phyloP scores from a whole-genome alignment of 805 yeast genomes.

The Yamadazyma kitorensis region DNA sequence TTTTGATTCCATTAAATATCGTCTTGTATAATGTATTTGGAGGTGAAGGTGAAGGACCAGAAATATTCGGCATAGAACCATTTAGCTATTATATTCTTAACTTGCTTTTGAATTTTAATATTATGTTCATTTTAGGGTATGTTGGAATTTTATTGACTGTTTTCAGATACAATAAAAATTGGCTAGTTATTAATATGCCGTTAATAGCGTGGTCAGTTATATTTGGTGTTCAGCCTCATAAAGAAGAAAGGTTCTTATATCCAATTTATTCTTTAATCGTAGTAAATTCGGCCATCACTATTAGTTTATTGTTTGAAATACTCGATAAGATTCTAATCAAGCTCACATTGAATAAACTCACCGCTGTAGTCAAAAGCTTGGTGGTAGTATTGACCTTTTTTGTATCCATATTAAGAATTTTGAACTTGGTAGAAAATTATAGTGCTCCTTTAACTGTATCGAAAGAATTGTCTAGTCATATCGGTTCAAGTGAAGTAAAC shows the following conservation, averaged over 20 bases:
- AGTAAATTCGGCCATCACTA: constrained; percentile 50
- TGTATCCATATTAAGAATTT: constrained; percentile 46
- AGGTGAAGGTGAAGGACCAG: constrained; percentile 73
- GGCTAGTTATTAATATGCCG: constrained; percentile 38
- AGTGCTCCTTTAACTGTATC: constrained; percentile 57
- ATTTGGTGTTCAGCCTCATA: constrained; percentile 79
- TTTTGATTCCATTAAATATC: constrained; percentile 78
- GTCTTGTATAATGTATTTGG: constrained; percentile 78
- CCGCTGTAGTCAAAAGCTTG: background rate
- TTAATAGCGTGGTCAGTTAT: constrained; percentile 63
- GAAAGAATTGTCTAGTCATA: constrained; percentile 1
- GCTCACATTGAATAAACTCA: background rate
- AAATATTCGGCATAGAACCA: constrained; percentile 87
- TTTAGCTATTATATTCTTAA: constrained; percentile 67
- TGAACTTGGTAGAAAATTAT: constrained; percentile 64
- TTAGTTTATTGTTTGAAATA: background rate
- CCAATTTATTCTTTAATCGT: constrained; percentile 75
- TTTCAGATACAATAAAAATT: constrained; percentile 12
- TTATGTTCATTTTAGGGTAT: constrained; percentile 42
- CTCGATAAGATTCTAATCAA: background rate
- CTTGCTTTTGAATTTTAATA: constrained; percentile 71
- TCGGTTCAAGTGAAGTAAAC: background rate
- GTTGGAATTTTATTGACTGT: constrained; percentile 29
- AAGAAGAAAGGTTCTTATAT: constrained; percentile 88
- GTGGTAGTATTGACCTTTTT: background rate